Evolutionary conservation across 163 green algal species (phyloP).

Genomic region (Scenedesmus sp.): DNA sequence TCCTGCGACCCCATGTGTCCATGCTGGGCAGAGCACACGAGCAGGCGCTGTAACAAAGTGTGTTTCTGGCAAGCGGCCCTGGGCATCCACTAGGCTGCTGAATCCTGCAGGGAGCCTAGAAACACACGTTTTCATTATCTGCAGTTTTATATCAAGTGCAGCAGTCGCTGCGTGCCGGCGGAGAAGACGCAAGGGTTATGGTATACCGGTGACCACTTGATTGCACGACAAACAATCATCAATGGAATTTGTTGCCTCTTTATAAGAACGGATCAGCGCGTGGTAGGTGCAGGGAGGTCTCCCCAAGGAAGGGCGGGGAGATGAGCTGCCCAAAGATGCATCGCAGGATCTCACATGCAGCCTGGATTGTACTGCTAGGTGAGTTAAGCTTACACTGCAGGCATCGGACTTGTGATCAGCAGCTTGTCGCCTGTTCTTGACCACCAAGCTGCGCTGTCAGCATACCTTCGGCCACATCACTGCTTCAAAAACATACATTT

Average conservation of each 20-base stretch:
- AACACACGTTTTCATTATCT: slow-evolving; percentile 1
- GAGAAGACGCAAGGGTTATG: neutral
- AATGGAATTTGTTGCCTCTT: neutral
- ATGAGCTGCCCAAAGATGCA: neutral
- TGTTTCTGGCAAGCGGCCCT: no score
- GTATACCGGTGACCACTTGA: neutral
- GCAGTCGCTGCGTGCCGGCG: neutral
- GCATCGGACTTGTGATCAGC: neutral
- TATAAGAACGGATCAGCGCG: neutral
- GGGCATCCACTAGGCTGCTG: no score
- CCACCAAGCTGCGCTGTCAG: neutral
- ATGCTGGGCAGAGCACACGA: no score
- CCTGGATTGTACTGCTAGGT: neutral
- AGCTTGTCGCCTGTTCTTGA: neutral
- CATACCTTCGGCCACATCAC: neutral
- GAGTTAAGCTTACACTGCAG: neutral
- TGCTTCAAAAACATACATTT: neutral
- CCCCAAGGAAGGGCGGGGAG: neutral
- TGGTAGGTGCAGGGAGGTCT: neutral
- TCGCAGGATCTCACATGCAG: neutral
- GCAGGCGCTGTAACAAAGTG: no score
- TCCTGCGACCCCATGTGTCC: no score
- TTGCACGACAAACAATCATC: neutral
- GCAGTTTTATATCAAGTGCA: neutral
- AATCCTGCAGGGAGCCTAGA: no score